Evolutionary conservation across 1,139 yeast genomes (phyloP), one percentile per base, ranked within the genome.

Genomic region (Pichia sp.): DNA sequence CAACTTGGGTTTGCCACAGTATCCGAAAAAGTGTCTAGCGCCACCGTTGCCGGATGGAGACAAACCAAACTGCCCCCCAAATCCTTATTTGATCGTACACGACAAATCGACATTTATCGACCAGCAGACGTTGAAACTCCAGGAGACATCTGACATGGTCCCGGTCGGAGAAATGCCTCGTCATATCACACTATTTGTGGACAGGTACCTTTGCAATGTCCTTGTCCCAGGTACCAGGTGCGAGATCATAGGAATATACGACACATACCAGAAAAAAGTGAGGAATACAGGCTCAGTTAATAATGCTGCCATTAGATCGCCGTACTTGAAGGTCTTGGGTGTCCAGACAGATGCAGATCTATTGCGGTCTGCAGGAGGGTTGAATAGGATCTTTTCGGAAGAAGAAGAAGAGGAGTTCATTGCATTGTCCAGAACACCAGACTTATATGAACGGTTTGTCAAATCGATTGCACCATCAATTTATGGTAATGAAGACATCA

Each of bases 101-200:
- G 98, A 93, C 68, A 88, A 90, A 67, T 90, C 97, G 1, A 76
- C 81, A 16, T 95, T 92, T 68, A 87, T 93, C 55, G 99, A 95
- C 71, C 98, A 95, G 69, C 99, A 95, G 70, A 84, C 87, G 30
- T 78, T 95, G 66, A 95, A 95, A 69, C 77, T 95, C 54, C 99
- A 93, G 70, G 99, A 93, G 68, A 80, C 95, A 15, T 98, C 99
- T 13, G 99, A 93, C 69, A 87, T 89, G 86, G 98, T 93, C 1
- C 99, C 99, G 1, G 96, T 93, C 23, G 99, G 99, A 60, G 99
- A 93, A 74, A 87, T 93, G 92, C 99, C 99, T 13, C 82, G 99
- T 63, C 96, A 93, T 66, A 87, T 95, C 51, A 71, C 90, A 58
- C 76, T 95, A 62, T 89, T 95, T 51, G 89, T 92, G 23, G 99